Conservation (phyloP, 208 protist genomes). For the Entamoeba histolytica region DNA sequence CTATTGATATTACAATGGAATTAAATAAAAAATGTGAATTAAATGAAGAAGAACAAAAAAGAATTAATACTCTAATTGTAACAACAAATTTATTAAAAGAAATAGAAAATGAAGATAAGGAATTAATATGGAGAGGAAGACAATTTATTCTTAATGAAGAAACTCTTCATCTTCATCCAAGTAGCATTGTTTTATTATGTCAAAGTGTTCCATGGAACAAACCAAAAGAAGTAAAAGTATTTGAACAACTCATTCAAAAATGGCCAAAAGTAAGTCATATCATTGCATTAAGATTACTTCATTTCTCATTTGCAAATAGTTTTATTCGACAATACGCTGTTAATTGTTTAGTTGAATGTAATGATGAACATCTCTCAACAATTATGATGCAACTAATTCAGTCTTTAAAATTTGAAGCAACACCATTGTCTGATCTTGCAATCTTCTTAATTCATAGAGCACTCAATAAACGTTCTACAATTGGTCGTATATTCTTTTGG, state of each 20-base stretch:
- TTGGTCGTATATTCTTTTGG: not conserved
- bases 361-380: not conserved
- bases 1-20: not conserved
- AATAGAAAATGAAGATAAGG: not conserved
- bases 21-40: not conserved
- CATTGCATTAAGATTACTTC: not conserved
- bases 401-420: not conserved
- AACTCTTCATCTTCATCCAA: not conserved
- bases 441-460: not conserved
- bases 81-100: not conserved
- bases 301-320: not conserved
- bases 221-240: not conserved
- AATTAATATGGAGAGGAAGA: not conserved
- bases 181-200: not conserved
- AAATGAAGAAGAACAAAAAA: not conserved
- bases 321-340: not conserved
- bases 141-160: not conserved
- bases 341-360: not conserved
- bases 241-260: not conserved
- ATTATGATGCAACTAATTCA: not conserved
- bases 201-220: not conserved
- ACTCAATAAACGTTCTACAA: not conserved
- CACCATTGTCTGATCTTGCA: not conserved
- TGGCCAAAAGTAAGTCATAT: not conserved
- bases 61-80: not conserved